Base-by-base conservation (phyloP, 331 rosid species). In the Acacia concinna region DNA sequence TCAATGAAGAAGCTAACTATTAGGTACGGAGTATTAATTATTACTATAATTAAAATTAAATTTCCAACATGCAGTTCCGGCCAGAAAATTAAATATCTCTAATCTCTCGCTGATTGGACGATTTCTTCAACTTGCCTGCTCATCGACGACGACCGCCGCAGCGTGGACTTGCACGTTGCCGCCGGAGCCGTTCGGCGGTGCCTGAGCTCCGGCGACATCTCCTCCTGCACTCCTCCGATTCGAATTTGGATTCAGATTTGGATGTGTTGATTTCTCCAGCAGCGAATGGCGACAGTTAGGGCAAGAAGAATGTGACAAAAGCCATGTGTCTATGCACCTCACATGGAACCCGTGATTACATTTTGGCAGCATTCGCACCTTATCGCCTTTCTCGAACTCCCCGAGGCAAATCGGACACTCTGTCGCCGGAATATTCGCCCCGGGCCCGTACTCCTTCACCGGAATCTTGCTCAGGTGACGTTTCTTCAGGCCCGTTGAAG, bases 341-440 rank as follows among this genome's bases (percentile, higher is more conserved):
- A 95, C 87, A 75, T 95, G 98, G 70, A 95, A 95, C 32, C 90
- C 94, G 82, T 95, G 99, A 41, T 93, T 89, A 54, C 99, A 95
- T 56, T 85, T 81, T 1, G 97, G 99, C 74, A 95, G 69, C 71
- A 93, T 84, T 43, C 98, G 82, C 1, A 93, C 78, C 62, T 74
- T 91, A 37, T 95, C 98, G 0, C 97, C 98, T 0, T 82, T 86
- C 65, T 85, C 86, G 37, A 91, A 95, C 54, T 93, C 97, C 2
- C 92, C 92, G 0, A 95, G 87, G 43, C 99, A 95, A 49, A 95
- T 93, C 1, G 96, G 90, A 78, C 99, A 95, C 73, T 93, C 98
- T 4, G 97, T 88, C 32, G 81, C 87, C 81, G 90, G 86, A 62
- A 91, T 79, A 12, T 79, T 47, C 47, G 28, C 77, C 3, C 86